Evolutionary conservation across 305 asterid genomes (phyloP), one percentile per base, ranked within the genome.

Genomic region (Fraxinus ornus): DNA sequence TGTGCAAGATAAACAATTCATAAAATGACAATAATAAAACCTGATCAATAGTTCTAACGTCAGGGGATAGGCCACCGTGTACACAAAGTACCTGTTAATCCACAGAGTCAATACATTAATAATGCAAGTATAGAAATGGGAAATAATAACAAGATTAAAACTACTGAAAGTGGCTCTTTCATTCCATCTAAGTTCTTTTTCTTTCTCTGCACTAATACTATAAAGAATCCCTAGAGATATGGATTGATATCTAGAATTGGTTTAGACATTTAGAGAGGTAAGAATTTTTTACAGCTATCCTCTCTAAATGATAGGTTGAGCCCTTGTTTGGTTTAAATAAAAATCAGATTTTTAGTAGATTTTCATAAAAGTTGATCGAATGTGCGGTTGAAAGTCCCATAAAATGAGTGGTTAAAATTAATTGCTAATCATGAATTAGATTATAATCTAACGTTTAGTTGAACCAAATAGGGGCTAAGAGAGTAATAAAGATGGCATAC

Each of bases 51-150:
- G 98, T 93, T 91, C 99, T 92, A 87, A 96, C 83, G 81, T 96
- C 99, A 81, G 99, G 99, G 57, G 99, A 96, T 84, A 96, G 92
- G 74, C 99, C 99, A 86, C 99, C 99, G 72, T 96, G 99, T 79
- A 96, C 99, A 79, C 99, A 96, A 74, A 96, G 90, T 64, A 96
- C 99, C 99, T 96, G 90, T 36, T 41, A 86, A 75, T 78, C 52
- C 81, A 89, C 79, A 85, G 81, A 75, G 26, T 19, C 33, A 78
- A 78, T 41, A 36, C 52, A 39, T 66, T 79, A 79, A 37, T 75
- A 82, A 55, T 32, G 82, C 72, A 77, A 78, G 76, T 72, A 74
- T 78, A 72, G 78, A 66, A 81, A 78, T 66, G 76, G 39, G 57
- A 33, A 60, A 78, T 57, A 35, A 74, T 7, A 33, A 35, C 71